Percentiles rank a stretch among this genome's conserved stretches.
Conservation (phyloP, 2,329 filamentous ascomycete genomes). For the Fusarium brevicatenulatum region DNA sequence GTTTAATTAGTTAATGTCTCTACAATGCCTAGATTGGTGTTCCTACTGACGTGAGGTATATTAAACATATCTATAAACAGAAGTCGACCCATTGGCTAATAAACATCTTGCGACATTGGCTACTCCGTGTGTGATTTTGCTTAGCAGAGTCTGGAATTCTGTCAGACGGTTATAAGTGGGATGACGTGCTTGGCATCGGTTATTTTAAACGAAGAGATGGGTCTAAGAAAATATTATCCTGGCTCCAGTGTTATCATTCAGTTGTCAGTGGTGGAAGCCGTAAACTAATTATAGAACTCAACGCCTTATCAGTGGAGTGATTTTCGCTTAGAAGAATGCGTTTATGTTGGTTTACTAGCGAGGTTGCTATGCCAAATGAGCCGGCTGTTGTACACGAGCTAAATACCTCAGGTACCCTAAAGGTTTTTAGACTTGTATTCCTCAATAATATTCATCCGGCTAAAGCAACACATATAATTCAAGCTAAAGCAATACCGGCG, state of each 20-base stretch:
- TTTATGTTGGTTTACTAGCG: background rate
- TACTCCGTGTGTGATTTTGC: background rate
- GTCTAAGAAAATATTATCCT: background rate
- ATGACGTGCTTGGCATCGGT: background rate
- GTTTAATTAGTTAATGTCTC: too few species aligned
- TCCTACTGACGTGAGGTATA: too few species aligned
- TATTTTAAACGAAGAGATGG: background rate
- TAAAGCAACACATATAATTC: fast-evolving
- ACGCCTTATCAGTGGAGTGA: background rate
- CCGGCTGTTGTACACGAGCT: background rate
- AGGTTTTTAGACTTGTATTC: background rate
- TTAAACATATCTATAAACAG: too few species aligned
- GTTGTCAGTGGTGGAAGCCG: background rate
- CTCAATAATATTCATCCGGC: fast-evolving
- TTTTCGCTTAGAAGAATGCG: background rate
- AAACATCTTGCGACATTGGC: too few species aligned
- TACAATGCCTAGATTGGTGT: too few species aligned
- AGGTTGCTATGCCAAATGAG: background rate
- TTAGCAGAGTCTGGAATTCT: background rate
- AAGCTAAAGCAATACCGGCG: too few species aligned
- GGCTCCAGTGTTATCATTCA: background rate
- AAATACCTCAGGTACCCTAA: background rate
- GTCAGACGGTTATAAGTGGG: background rate
- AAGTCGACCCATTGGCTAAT: too few species aligned
- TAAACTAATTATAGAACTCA: background rate